These are phyloP conservation scores for Pleurotus citrinopileatus DNA, from an alignment of 768 basidiomycete genomes.

Conservation along the genomic window DNA sequence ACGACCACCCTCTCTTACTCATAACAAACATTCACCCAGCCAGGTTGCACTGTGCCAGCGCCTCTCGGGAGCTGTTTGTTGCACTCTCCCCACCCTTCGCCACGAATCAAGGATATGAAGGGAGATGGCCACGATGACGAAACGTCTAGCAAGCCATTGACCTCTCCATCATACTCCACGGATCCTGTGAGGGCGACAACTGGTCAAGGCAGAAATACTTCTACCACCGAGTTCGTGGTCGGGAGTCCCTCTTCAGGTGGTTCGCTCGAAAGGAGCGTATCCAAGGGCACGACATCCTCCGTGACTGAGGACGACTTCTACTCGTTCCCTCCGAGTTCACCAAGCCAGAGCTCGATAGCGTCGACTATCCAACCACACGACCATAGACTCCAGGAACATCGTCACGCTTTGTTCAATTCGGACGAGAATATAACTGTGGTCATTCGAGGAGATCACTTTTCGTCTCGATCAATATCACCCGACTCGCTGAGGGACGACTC, in stretches of 20 bases:
- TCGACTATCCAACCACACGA: background rate
- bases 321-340: constrained; percentile 3
- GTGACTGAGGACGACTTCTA: constrained; percentile 1
- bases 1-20: background rate
- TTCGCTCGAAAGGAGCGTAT: background rate
- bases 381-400: background rate
- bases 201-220: background rate
- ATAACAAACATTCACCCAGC: constrained; percentile 1
- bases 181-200: background rate
- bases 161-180: background rate
- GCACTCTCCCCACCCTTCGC: background rate
- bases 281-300: background rate
- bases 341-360: background rate
- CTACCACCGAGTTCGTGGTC: background rate
- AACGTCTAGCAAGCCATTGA: background rate
- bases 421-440: constrained; percentile 8
- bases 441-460: constrained; percentile 6
- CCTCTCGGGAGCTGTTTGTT: constrained; percentile 3
- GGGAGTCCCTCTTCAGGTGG: background rate
- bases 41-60: background rate
- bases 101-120: constrained; percentile 7
- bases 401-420: constrained; percentile 3
- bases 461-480: background rate
- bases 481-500: background rate
- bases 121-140: background rate